Base-by-base conservation (phyloP, 2,329 filamentous ascomycete genomes). In the Paecilomyces formosus region DNA sequence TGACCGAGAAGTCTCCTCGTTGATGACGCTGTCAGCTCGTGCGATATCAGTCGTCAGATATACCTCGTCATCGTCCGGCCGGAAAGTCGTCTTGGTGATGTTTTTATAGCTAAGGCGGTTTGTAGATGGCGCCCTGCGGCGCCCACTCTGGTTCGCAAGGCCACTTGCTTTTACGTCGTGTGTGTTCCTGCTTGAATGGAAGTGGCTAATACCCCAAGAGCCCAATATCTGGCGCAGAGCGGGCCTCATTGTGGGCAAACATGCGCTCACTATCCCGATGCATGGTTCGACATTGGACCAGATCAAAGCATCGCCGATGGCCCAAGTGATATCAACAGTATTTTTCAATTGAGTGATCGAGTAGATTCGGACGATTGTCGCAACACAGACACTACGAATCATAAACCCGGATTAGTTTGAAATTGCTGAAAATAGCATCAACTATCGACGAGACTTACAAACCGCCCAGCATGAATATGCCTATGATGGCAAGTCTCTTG, bases 281-380 rank as follows among this genome's bases (percentile, higher is more conserved):
- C 67, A 69, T 8, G 71, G 67, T 59, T 74, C 72, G 28, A 73
- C 62, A 35, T 65, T 68, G 7, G 71, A 73, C 66, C 72, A 70
- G 7, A 71, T 64, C 59, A 72, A 72, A 21, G 68, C 65, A 21
- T 67, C 60, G 49, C 63, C 66, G 53, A 69, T 63, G 15, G 63
- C 64, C 67, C 67, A 73, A 3, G 68, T 68, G 13, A 72, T 75
- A 52, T 79, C 76, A 4, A 69, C 68, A 31, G 69, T 76, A 12
- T 67, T 73, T 4, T 72, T 74, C 11, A 76, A 75, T 60, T 74
- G 72, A 50, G 72, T 64, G 8, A 78, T 66, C 1, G 74, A 77
- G 33, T 74, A 75, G 57, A 74, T 71, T 13, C 77, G 73, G 57
- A 78, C 59, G 52, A 78, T 75, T 12, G 76, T 78, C 2, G 76